Percentiles rank a stretch among this genome's conserved stretches.
Evolutionary conservation across 345 rosid species (phyloP).

Genomic region (Salix dunnii): DNA sequence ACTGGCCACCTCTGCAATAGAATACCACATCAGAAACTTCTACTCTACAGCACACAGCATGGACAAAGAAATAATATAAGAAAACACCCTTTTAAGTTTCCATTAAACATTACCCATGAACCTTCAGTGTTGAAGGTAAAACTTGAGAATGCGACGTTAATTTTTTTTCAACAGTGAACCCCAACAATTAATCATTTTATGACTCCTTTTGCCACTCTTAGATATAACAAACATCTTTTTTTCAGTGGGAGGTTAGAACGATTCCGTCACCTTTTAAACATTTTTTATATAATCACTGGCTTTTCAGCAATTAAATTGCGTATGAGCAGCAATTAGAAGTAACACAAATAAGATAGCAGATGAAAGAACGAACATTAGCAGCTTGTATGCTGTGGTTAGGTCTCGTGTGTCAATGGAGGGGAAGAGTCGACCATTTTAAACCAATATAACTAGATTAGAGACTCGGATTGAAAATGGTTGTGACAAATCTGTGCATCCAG

Average conservation of each 20-base stretch:
- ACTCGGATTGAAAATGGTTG: background rate
- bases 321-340: background rate
- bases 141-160: background rate
- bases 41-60: background rate
- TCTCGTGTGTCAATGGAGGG: background rate
- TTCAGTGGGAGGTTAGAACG: too few relatives aligned
- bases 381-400: background rate
- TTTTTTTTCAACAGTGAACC: background rate
- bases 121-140: background rate
- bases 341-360: background rate
- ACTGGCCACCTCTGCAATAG: slow-evolving; percentile 68
- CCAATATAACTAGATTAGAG: background rate
- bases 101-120: background rate
- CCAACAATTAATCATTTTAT: background rate
- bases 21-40: slow-evolving; percentile 8
- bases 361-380: background rate
- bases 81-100: background rate
- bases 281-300: too few relatives aligned
- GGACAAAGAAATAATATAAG: background rate
- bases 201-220: too few relatives aligned
- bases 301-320: too few relatives aligned
- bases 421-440: background rate
- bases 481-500: too few relatives aligned
- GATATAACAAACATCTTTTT: too few relatives aligned
- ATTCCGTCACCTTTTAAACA: too few relatives aligned